These are phyloP conservation scores for Macrocybe gigantea DNA, from an alignment of 768 basidiomycete species.

Conservation along the genomic window DNA sequence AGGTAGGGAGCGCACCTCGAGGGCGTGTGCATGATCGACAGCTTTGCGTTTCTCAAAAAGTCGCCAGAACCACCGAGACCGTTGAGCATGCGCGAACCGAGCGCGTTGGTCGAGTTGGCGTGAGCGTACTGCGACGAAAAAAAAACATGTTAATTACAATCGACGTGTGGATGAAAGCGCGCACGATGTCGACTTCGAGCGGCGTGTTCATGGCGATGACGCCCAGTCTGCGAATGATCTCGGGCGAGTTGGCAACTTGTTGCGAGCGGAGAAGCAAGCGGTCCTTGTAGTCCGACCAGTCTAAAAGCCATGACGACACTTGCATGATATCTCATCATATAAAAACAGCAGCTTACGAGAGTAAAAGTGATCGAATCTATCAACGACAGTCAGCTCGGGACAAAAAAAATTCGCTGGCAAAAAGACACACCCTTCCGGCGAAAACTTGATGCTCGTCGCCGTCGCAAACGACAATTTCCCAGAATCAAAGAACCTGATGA, in stretches of 20 bases:
- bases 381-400: no score
- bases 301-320: conserved; percentile 12
- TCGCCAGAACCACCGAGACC: conserved; percentile 44
- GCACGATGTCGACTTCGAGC: conserved; percentile 42
- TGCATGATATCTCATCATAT: neutral
- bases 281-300: conserved; percentile 41
- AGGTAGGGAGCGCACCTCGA: conserved; percentile 21
- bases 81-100: conserved; percentile 46
- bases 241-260: conserved; percentile 45
- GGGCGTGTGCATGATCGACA: conserved; percentile 47
- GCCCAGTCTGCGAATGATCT: conserved; percentile 41
- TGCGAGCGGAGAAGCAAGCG: conserved; percentile 42
- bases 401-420: neutral
- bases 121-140: conserved; percentile 34
- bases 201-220: conserved; percentile 45
- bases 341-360: conserved; percentile 20
- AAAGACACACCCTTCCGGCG: neutral
- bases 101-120: conserved; percentile 44
- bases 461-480: conserved; percentile 13
- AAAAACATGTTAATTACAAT: neutral
- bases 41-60: conserved; percentile 42
- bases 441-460: conserved; percentile 1
- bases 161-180: conserved; percentile 8
- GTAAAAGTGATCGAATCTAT: conserved; percentile 34
- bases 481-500: conserved; percentile 40